Evolutionary conservation across 2,329 filamentous ascomycete genomes (phyloP), one percentile per base, ranked within the genome.

Genomic region (Hypoxylon sp.): DNA sequence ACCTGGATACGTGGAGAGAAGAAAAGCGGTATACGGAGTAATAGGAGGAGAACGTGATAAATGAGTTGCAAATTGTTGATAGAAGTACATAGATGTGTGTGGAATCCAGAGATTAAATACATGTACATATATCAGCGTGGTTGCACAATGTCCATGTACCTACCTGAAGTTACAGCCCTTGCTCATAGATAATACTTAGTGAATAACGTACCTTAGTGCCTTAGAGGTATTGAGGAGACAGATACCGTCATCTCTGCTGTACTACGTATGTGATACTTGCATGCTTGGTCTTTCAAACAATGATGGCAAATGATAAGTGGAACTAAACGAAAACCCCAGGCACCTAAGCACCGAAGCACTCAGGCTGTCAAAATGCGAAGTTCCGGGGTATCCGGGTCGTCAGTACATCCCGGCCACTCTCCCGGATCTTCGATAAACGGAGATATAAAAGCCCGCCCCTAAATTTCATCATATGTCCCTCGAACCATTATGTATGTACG

Each of bases 11-110:
- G 17, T n/a, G 39, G 17, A 8, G 3, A 44, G 19, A 17, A 44
- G 17, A 44, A 52, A 46, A 33, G 29, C 33, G 48, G 17, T 39
- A 48, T 47, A 57, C n/a, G n/a, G n/a, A n/a, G 3, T 22, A 22
- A 9, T 8, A 63, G 53, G 17, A 22, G 19, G 48, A 17, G 13
- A 33, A 51, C 26, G 9, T 26, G 14, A 33, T 26, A 5, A 17
- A 14, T 26, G 14, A 19, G 19, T 26, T 29, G 46, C 17, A 26
- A 48, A 24, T 14, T 11, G 3, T 47, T 47, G 14, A n/a, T 5
- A 37, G 35, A 37, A n/a, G 35, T 14, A 22, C 19, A 22, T 22
- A 37, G 35, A 37, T 37, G 26, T 37, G 33, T 37, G 33, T 14
- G 13, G 33, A 13, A n/a, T n/a, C 13, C 35, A n/a, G 6, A n/a